Percentiles rank a stretch among this genome's conserved stretches.
phyloP scores from a whole-genome alignment of 2,329 filamentous ascomycete species.

The Neofusicoccum parvum region DNA sequence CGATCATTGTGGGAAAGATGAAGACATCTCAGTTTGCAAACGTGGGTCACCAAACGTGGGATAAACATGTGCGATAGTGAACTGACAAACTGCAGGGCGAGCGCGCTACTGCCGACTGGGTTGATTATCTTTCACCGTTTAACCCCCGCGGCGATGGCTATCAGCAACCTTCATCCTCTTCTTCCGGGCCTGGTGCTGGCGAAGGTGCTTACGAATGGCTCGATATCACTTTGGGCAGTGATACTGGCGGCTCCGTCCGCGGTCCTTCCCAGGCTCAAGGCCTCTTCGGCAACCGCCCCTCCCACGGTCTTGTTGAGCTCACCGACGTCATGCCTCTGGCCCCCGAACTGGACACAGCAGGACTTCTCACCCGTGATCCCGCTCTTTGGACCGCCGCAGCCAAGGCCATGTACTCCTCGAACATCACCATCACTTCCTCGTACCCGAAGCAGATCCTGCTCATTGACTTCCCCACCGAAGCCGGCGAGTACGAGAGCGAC shows the following conservation, averaged over 20 bases:
- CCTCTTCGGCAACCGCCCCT: slow-evolving; percentile 54
- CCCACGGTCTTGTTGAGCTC: slow-evolving; percentile 49
- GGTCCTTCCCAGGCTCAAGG: slow-evolving; percentile 53
- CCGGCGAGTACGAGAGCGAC: slow-evolving; percentile 39
- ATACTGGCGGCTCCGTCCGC: slow-evolving; percentile 55
- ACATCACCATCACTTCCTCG: slow-evolving; percentile 44
- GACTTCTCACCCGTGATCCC: slow-evolving; percentile 50
- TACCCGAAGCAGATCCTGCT: slow-evolving; percentile 49
- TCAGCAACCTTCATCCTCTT: slow-evolving; percentile 52
- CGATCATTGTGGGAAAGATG: slow-evolving; percentile 52
- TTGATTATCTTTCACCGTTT: slow-evolving; percentile 48
- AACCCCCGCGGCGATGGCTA: slow-evolving; percentile 50
- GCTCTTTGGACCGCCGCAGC: slow-evolving; percentile 47
- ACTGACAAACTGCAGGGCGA: slow-evolving; percentile 32
- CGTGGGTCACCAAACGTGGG: background rate
- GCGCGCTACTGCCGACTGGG: slow-evolving; percentile 54
- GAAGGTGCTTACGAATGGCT: slow-evolving; percentile 52
- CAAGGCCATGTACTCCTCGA: slow-evolving; percentile 48
- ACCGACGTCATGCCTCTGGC: slow-evolving; percentile 53
- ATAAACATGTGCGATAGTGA: background rate
- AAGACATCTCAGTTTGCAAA: slow-evolving; percentile 50
- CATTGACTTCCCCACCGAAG: slow-evolving; percentile 45
- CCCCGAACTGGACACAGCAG: slow-evolving; percentile 51
- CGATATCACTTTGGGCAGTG: slow-evolving; percentile 53
- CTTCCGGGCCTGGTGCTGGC: slow-evolving; percentile 48